Percentiles rank a stretch among this genome's conserved stretches.
These are phyloP conservation scores for Alternaria postmessia DNA, from an alignment of 2,329 filamentous ascomycete genomes.

Conservation along the genomic window DNA sequence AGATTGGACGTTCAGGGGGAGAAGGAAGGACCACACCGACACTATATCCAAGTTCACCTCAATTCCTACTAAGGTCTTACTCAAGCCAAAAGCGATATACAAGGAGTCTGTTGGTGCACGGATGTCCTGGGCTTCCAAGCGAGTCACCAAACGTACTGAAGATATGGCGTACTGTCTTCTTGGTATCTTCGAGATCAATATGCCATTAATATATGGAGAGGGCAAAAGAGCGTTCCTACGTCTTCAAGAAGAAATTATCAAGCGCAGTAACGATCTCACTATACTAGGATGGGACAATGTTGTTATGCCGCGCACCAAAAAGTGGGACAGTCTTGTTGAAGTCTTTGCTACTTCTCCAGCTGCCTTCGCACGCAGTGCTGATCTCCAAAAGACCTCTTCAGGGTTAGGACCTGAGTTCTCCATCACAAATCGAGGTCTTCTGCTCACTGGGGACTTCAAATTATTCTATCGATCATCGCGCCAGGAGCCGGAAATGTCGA, in stretches of 20 bases:
- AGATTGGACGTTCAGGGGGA: not conserved
- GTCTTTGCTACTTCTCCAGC: not conserved
- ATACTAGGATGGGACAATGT: not conserved
- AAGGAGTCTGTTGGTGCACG: not conserved
- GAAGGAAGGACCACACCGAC: not conserved
- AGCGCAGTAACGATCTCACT: too few species aligned
- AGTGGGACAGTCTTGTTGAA: not conserved
- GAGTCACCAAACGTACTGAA: conserved; percentile 30
- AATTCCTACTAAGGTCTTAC: too few species aligned
- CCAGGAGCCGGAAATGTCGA: too few species aligned
- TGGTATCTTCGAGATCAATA: conserved; percentile 41
- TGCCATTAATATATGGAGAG: conserved; percentile 45
- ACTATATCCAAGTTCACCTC: not conserved
- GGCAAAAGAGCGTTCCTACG: conserved; percentile 31
- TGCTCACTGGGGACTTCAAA: not conserved
- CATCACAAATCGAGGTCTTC: not conserved
- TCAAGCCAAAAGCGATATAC: too few species aligned
- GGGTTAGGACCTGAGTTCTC: not conserved
- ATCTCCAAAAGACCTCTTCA: rapidly evolving
- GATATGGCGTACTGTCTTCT: conserved; percentile 44
- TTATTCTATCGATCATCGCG: too few species aligned
- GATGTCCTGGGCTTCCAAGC: conserved; percentile 23
- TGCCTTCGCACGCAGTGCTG: not conserved
- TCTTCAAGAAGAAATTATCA: conserved; percentile 23
- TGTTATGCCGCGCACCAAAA: not conserved